Conservation (phyloP, 2,329 filamentous ascomycete species). For the Dothideomycetes sp. region DNA sequence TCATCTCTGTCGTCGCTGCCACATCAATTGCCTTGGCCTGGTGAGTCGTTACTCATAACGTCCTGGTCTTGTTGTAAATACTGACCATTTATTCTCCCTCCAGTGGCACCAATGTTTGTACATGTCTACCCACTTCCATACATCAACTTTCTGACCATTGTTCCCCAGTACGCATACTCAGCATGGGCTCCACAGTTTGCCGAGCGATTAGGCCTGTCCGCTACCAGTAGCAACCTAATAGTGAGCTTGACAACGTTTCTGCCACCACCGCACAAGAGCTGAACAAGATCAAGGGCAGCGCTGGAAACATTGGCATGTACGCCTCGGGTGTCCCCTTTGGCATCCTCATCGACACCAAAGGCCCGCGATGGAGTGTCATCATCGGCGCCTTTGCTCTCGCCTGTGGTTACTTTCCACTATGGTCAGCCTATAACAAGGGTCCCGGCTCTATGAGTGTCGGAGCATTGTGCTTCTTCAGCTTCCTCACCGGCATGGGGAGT, state of each 20-base stretch:
- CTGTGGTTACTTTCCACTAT: slow-evolving; percentile 76
- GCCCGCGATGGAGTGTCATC: slow-evolving; percentile 68
- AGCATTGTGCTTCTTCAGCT: slow-evolving; percentile 69
- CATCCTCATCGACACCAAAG: slow-evolving; percentile 71
- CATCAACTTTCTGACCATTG: slow-evolving; percentile 9
- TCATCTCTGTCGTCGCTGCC: slow-evolving; percentile 75
- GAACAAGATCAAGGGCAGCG: slow-evolving; percentile 38
- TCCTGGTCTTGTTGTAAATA: not conserved
- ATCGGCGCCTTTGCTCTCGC: slow-evolving; percentile 63
- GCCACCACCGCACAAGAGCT: slow-evolving; percentile 11
- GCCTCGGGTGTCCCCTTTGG: slow-evolving; percentile 80
- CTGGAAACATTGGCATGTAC: slow-evolving; percentile 90
- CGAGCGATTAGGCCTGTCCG: slow-evolving; percentile 70
- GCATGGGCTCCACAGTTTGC: slow-evolving; percentile 97
- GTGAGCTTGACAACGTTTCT: slow-evolving; percentile 35
- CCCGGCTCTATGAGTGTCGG: slow-evolving; percentile 44
- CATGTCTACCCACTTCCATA: not conserved
- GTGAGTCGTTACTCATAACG: slow-evolving; percentile 3
- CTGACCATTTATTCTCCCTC: not conserved
- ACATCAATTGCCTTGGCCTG: slow-evolving; percentile 79
- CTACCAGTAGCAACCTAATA: slow-evolving; percentile 89
- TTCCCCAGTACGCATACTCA: slow-evolving; percentile 87
- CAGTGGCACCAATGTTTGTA: slow-evolving; percentile 69
- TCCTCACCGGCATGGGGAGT: slow-evolving; percentile 76
- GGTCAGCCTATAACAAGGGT: slow-evolving; percentile 63